A percentile compares a stretch with the other conserved stretches of the same genome.
phyloP scores from a whole-genome alignment of 768 basidiomycete species.

The Hysterangium stoloniferum region DNA sequence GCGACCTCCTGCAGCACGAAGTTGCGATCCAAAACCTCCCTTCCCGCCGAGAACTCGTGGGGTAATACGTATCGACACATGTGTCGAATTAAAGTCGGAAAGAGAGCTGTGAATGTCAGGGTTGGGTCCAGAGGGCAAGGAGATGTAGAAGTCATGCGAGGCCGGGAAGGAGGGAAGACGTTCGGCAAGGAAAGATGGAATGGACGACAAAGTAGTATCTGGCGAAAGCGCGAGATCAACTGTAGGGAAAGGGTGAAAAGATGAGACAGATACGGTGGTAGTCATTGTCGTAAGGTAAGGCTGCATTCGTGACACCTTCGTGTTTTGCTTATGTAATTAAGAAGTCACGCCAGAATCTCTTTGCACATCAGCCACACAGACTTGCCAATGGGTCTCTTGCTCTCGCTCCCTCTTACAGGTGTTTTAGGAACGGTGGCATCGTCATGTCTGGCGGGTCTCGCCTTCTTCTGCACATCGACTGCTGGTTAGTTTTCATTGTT shows the following conservation, averaged over 20 bases:
- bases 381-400: slow-evolving; percentile 55
- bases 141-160: slow-evolving; percentile 34
- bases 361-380: neutral
- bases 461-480: slow-evolving; percentile 82
- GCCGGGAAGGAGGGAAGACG: slow-evolving; percentile 43
- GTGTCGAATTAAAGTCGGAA: slow-evolving; percentile 27
- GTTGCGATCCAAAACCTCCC: slow-evolving; percentile 94
- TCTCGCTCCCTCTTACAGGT: slow-evolving; percentile 68
- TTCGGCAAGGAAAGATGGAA: slow-evolving; percentile 37
- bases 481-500: slow-evolving; percentile 44
- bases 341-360: neutral
- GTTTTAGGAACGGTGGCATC: slow-evolving; percentile 63
- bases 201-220: slow-evolving; percentile 31
- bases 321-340: no score
- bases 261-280: slow-evolving; percentile 46
- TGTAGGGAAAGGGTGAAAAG: slow-evolving; percentile 55
- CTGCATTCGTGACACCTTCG: neutral
- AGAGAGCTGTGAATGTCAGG: slow-evolving; percentile 25
- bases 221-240: slow-evolving; percentile 39
- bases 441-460: slow-evolving; percentile 75
- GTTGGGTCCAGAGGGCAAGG: slow-evolving; percentile 30
- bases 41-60: slow-evolving; percentile 83
- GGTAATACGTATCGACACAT: slow-evolving; percentile 65
- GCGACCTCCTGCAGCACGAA: slow-evolving; percentile 92
- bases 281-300: slow-evolving; percentile 29